Conservation (phyloP, 2,329 filamentous ascomycete species). For the Akanthomyces uredinophilus region DNA sequence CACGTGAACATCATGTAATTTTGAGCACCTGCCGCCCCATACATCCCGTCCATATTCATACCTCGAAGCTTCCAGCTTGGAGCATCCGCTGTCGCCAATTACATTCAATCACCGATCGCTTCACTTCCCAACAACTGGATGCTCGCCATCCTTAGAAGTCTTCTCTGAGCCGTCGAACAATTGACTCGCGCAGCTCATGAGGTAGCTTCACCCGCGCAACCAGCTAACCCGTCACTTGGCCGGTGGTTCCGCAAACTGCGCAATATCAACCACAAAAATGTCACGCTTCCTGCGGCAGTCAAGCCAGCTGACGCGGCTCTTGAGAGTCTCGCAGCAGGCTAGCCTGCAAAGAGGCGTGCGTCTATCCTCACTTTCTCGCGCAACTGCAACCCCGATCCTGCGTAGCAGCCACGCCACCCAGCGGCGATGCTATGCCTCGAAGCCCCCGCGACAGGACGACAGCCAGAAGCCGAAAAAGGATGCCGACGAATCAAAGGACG, state of each 20-base stretch:
- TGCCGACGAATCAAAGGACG: slow-evolving; percentile 21
- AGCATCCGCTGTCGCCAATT: slow-evolving; percentile 9
- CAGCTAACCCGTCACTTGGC: slow-evolving; percentile 21
- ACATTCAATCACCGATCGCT: not conserved
- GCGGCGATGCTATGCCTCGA: slow-evolving; percentile 34
- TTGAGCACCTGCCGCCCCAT: slow-evolving; percentile 10
- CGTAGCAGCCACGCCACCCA: slow-evolving; percentile 29
- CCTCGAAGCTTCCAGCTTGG: slow-evolving; percentile 9
- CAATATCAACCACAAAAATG: slow-evolving; percentile 43
- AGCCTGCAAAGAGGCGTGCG: slow-evolving; percentile 43
- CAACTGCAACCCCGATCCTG: slow-evolving; percentile 30
- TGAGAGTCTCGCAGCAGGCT: slow-evolving; percentile 50
- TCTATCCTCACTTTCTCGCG: slow-evolving; percentile 26
- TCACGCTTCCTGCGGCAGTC: slow-evolving; percentile 62
- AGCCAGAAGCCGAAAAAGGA: slow-evolving; percentile 25
- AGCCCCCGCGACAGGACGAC: slow-evolving; percentile 34
- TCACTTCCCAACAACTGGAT: slow-evolving; percentile 1
- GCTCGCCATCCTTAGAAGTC: not conserved
- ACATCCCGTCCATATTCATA: not conserved
- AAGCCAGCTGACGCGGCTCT: slow-evolving; percentile 59
- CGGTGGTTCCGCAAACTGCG: slow-evolving; percentile 32
- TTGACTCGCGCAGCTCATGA: slow-evolving; percentile 28
- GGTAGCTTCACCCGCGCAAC: slow-evolving; percentile 23
- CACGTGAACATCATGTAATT: slow-evolving; percentile 16
- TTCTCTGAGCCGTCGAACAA: slow-evolving; percentile 16